These are phyloP conservation scores for Agrocybe chaxingu DNA, from an alignment of 768 basidiomycete genomes.

Conservation along the genomic window DNA sequence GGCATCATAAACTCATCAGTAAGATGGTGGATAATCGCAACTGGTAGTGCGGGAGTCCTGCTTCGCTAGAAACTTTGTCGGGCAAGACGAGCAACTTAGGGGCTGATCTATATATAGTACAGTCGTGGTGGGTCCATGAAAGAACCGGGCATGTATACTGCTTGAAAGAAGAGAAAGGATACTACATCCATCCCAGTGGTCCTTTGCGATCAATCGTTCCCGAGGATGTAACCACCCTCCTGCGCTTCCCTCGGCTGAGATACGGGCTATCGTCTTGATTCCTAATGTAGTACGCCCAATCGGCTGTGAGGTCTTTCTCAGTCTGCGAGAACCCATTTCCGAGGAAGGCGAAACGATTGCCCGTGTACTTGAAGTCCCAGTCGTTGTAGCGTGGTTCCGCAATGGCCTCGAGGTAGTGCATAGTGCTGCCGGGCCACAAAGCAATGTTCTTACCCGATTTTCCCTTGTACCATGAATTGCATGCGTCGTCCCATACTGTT, in stretches of 20 bases:
- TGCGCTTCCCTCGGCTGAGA: slow-evolving; percentile 12
- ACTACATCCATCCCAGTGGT: no score
- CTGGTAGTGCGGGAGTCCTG: no score
- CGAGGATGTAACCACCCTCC: slow-evolving; percentile 7
- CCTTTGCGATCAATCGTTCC: slow-evolving; percentile 13
- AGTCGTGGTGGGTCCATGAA: no score
- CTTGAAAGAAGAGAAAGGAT: no score
- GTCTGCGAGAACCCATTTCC: slow-evolving; percentile 28
- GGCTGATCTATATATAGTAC: no score
- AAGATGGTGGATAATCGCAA: no score
- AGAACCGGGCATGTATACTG: no score
- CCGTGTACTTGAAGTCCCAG: slow-evolving; percentile 25
- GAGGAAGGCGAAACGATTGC: slow-evolving; percentile 26
- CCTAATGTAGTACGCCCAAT: slow-evolving; percentile 25
- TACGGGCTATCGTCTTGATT: slow-evolving; percentile 17
- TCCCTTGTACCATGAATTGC: slow-evolving; percentile 29
- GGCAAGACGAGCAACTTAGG: no score
- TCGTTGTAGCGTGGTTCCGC: slow-evolving; percentile 26
- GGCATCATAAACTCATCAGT: no score
- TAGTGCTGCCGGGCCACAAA: slow-evolving; percentile 28
- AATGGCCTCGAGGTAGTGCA: slow-evolving; percentile 28
- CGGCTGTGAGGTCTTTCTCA: slow-evolving; percentile 24
- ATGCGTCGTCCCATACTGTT: slow-evolving; percentile 24
- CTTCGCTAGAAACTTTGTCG: no score
- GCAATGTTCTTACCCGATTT: slow-evolving; percentile 24